Base-by-base conservation (phyloP, 306 rosid genomes). In the Sphenostylis stenocarpa region DNA sequence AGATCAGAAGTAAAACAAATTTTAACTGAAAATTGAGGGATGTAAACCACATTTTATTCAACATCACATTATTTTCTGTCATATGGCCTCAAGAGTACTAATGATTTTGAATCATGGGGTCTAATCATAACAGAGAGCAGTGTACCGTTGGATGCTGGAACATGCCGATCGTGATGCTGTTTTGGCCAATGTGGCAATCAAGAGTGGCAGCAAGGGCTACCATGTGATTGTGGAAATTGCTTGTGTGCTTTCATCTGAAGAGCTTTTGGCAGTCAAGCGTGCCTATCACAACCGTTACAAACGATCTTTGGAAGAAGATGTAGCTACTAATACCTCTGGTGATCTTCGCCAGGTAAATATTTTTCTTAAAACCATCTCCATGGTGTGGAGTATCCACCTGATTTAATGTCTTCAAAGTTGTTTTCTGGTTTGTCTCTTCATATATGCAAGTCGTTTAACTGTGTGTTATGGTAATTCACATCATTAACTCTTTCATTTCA, bases 91-190 rank as follows among this genome's bases (percentile, higher is more conserved):
- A 26, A 33, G 39, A 57, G 7, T 20, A 34, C 47, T 65, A 38
- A 65, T 65, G 39, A 29, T 23, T 55, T 64, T 70, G 63, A 70
- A 58, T 26, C 29, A 17, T 38, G 49, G 39, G 41, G 55, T 60
- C 9, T 12, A 2, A 39, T 16, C 33, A 19, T 24, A 56, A 79
- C 29, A 92, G 97, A 93, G 66, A 87, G 94, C 94, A 1, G 80
- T 93, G 77, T 93, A 86, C 75, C 92, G 96, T 19, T 93, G 96
- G 97, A 84, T 84, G 48, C 57, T 93, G 80, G 97, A 93, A 51
- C 92, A 90, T 4, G 82, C 77, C 0, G 96, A 93, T n/a, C 80
- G 97, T 17, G 86, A 87, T 39, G 96, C 96, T n/a, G 91, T 93
- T 19, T 65, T 93, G 87, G 96, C 92, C 8, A 70, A 93, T 19